Evolutionary conservation across 2,329 filamentous ascomycete genomes (phyloP).

Genomic region (Talaromyces piceae): DNA sequence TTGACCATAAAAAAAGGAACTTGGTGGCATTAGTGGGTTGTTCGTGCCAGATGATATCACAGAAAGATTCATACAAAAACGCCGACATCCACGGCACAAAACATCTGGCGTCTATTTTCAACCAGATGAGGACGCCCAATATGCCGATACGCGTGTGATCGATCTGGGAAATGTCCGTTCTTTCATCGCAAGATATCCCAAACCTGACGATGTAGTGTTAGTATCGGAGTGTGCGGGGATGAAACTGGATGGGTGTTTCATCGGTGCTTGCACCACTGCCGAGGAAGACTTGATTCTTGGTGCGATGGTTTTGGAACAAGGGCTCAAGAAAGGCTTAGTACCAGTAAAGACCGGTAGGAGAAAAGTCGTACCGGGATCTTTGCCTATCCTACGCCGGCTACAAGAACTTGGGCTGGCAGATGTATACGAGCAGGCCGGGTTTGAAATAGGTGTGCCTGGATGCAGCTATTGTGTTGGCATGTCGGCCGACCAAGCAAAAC

Average conservation of each 20-base stretch:
- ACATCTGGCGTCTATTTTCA: constrained; percentile 30
- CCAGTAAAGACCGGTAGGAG: constrained; percentile 28
- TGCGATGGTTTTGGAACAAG: constrained; percentile 35
- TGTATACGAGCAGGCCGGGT: constrained; percentile 36
- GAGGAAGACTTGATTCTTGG: constrained; percentile 41
- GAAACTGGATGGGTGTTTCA: constrained; percentile 38
- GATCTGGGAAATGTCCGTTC: constrained; percentile 33
- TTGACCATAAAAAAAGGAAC: constrained; percentile 22
- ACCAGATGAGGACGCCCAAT: constrained; percentile 33
- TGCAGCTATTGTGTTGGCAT: constrained; percentile 43
- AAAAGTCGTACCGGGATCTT: constrained; percentile 36
- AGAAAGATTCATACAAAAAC: constrained; percentile 25
- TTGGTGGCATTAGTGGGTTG: constrained; percentile 39
- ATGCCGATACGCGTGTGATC: constrained; percentile 31
- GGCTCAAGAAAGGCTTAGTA: constrained; percentile 25
- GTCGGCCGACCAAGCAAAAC: constrained; percentile 32
- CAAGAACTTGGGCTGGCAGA: constrained; percentile 27
- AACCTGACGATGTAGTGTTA: constrained; percentile 39
- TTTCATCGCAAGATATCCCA: constrained; percentile 36
- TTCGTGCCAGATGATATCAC: constrained; percentile 36
- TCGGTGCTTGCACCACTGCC: constrained; percentile 42
- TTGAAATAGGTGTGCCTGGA: constrained; percentile 36
- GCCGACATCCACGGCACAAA: constrained; percentile 29
- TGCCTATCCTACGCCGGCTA: constrained; percentile 33
- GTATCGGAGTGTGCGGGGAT: constrained; percentile 27